Evolutionary conservation across 768 basidiomycete species (phyloP), one percentile per base, ranked within the genome.

Genomic region (Favolaschia claudopus): DNA sequence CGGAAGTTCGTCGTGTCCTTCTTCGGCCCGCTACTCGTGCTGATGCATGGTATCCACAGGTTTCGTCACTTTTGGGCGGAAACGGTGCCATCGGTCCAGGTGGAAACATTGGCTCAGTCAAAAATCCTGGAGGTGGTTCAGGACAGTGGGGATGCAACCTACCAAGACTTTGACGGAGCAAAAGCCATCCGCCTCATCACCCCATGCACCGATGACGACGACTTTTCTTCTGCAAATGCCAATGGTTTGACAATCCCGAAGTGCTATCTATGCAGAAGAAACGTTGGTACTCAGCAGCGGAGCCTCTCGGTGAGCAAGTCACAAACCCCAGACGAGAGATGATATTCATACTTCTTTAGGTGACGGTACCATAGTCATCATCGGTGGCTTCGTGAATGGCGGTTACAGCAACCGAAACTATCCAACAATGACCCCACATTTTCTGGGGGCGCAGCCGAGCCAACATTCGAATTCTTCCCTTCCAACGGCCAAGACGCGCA

Each of bases 381-480:
- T 95, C 52, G 96, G 95, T 36, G 89, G 90, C 36, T 92, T 91
- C 69, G 82, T 84, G 47, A 86, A 83, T 51, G 92, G 91, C 55
- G 91, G 92, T 22, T 93, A 36, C 29, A 37, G 92, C 71, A 93
- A 93, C 72, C 77, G 89, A 20, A 92, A 92, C 63, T 83, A 77
- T 36, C 90, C 17, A 88, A 89, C 65, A 75, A 66, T 12, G 89
- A 93, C 62, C 91, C 90, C 3, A 73, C 72, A 1, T 76, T 68
- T 27, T 82, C 86, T 66, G 89, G 89, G 42, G 87, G 87, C 33
- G 90, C 84, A 12, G 89, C 92, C 10, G 91, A 95, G 66, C 89
- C 90, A 27, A 91, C 91, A 0, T 90, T 83, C 69, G 93, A 95
- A 76, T 92, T 93, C 72, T 95, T 82, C 74, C 94, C 94, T 8